Evolutionary conservation across 1,139 yeast genomes (phyloP).

Genomic region (Sugiyamaella japonica): DNA sequence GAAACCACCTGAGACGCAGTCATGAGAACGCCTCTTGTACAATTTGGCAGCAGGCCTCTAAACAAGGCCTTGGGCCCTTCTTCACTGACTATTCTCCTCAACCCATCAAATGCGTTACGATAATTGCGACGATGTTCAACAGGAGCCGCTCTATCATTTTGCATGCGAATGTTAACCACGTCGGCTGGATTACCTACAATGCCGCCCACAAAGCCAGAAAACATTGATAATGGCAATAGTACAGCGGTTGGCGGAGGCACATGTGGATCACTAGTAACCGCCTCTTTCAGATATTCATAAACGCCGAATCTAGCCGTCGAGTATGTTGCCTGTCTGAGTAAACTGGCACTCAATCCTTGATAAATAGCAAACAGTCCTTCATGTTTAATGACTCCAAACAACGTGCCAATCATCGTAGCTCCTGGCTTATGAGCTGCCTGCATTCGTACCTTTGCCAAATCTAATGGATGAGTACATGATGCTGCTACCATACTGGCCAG

Average conservation of each 20-base stretch:
- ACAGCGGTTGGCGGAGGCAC: slow-evolving; percentile 46
- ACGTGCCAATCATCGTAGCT: slow-evolving; percentile 63
- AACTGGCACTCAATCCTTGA: slow-evolving; percentile 78
- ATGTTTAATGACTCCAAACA: slow-evolving; percentile 55
- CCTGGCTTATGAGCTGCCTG: slow-evolving; percentile 57
- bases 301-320: slow-evolving; percentile 84
- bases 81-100: slow-evolving; percentile 55
- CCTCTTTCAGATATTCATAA: slow-evolving; percentile 71
- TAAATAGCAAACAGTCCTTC: slow-evolving; percentile 73
- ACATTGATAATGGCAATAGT: slow-evolving; percentile 75
- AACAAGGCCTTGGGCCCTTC: slow-evolving; percentile 65
- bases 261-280: slow-evolving; percentile 37
- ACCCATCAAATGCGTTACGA: slow-evolving; percentile 75
- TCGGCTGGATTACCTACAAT: slow-evolving; percentile 86
- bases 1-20: slow-evolving; percentile 91
- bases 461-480: slow-evolving; percentile 62
- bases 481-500: slow-evolving; percentile 47
- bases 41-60: slow-evolving; percentile 76
- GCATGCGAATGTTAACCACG: slow-evolving; percentile 88
- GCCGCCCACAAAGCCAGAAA: slow-evolving; percentile 83
- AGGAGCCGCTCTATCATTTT: slow-evolving; percentile 76
- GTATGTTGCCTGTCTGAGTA: slow-evolving; percentile 84
- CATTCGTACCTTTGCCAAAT: slow-evolving; percentile 79
- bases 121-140: slow-evolving; percentile 68
- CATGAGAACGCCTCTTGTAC: slow-evolving; percentile 81